Evolutionary conservation across 2,329 filamentous ascomycete genomes (phyloP), one percentile per base, ranked within the genome.

Genomic region (Cytospora chrysosperma): DNA sequence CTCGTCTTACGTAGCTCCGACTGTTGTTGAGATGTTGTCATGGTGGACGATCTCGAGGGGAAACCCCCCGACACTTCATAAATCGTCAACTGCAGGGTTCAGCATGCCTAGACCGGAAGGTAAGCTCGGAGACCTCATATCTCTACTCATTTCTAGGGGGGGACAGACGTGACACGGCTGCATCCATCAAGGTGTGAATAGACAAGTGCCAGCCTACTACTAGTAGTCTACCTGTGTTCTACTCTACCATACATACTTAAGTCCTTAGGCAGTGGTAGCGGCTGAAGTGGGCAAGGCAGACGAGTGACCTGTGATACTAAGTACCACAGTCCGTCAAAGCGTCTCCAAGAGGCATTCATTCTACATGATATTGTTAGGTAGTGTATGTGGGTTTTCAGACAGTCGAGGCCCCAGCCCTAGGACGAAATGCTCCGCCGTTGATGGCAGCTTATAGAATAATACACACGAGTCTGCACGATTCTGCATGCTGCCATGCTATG

Each of bases 71-170:
- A 21, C n/a, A 47, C 43, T 24, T 47, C 43, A 47, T 12, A 47
- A 10, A 2, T 21, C 43, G 43, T 47, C 43, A 47, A 24, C 10
- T 12, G 21, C 28, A 55, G 37, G 37, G 34, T 19, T 24, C 37
- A 27, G 30, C 37, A 30, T 21, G 58, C 58, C 58, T 43, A 61
- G 55, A 55, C 27, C 58, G 58, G 58, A 61, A 55, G 49, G n/a
- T 51, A 54, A 49, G n/a, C 15, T 55, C 51, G 58, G 43, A 47
- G n/a, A 47, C 21, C 8, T 24, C 19, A 21, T 47, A 12, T 47
- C 10, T 12, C n/a, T 34, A 34, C 32, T 2, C 32, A 32, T 27
- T 27, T n/a, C n/a, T 19, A 52, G 50, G 50, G 24, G 15, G 26
- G 15, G 19, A 17, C 3, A 27, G 21, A 32, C 13, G 32, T 32